Base-by-base conservation (phyloP, 202 grass and related monocot species). In the Musa balbisiana region DNA sequence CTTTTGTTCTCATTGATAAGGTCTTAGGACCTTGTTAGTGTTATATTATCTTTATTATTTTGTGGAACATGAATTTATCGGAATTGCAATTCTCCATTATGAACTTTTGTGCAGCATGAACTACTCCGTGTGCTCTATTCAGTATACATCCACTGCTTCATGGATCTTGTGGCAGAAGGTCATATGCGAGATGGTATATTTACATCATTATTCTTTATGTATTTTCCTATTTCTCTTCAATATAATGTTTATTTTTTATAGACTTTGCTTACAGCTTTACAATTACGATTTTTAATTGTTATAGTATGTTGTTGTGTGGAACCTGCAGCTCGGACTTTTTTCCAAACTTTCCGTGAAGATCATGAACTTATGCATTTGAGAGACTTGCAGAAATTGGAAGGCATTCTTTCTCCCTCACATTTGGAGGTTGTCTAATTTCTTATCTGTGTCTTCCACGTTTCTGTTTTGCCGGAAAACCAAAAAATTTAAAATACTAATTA, bases 351-450 rank as follows among this genome's bases (percentile, higher is more conserved):
- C 80, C 90, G 88, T 67, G 94, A 89, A 84, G 91, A 93, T 77
- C 94, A 98, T 74, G 91, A 98, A 79, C 80, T 89, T 64, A 93
- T 92, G 88, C 85, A 98, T 88, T 89, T 86, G 77, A 88, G 91
- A 71, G 94, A 98, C 75, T 88, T 98, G 77, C 88, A 98, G 71
- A 98, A 88, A 74, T 81, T 98, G 67, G 91, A 93, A 93, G 94
- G 88, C 66, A 51, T 89, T 59, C 91, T 98, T 82, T 98, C 91
- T 86, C 94, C 94, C 64, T 88, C 87, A 75, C 91, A 93, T 89
- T 81, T 98, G 79, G 94, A 98, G 90, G 94, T 98, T 84, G 74
- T 59, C 9, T 11, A 16, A 22, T 25, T 23, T 50, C 49, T 76
- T 67, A 62, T 66, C 8, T 51, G 59, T 73, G 24, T 65, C n/a